Percentiles rank a stretch among this genome's conserved stretches.
Conservation (phyloP, 495 filamentous ascomycete species). For the Tuber umbilicatum region DNA sequence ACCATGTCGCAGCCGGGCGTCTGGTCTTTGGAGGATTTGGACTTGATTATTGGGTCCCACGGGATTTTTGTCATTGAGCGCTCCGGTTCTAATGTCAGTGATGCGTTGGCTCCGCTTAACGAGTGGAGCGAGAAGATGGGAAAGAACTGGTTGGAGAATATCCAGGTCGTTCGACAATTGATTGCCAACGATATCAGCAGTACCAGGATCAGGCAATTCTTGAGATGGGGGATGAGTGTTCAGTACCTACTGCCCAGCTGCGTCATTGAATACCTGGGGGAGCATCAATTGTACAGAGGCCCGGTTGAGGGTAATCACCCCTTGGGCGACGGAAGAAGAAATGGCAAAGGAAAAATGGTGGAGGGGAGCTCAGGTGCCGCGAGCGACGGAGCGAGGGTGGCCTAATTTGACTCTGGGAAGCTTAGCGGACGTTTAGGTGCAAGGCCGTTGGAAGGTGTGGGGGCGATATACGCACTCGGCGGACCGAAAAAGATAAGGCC, state of each 20-base stretch:
- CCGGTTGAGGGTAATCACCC: neutral
- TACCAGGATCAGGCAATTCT: constrained; percentile 79
- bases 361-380: neutral
- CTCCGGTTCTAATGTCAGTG: constrained; percentile 80
- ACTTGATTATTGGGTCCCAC: constrained; percentile 78
- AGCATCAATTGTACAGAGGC: constrained; percentile 66
- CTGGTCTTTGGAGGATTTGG: constrained; percentile 75
- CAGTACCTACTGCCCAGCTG: constrained; percentile 44
- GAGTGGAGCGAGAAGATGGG: constrained; percentile 53
- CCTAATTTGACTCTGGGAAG: neutral
- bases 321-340: neutral
- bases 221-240: constrained; percentile 73
- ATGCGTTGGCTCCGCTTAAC: constrained; percentile 67
- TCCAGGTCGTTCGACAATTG: constrained; percentile 79
- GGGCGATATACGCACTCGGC: neutral
- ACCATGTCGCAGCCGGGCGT: constrained; percentile 67
- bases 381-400: neutral
- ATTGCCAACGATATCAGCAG: constrained; percentile 86
- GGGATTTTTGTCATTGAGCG: constrained; percentile 87
- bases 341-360: neutral
- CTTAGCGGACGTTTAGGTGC: neutral
- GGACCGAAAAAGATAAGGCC: neutral
- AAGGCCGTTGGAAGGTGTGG: neutral
- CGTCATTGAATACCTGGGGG: constrained; percentile 72
- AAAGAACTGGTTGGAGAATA: constrained; percentile 55